A percentile compares a stretch with the other conserved stretches of the same genome.
phyloP scores from a whole-genome alignment of 495 filamentous ascomycete genomes.

The Cudoniella acicularis region DNA sequence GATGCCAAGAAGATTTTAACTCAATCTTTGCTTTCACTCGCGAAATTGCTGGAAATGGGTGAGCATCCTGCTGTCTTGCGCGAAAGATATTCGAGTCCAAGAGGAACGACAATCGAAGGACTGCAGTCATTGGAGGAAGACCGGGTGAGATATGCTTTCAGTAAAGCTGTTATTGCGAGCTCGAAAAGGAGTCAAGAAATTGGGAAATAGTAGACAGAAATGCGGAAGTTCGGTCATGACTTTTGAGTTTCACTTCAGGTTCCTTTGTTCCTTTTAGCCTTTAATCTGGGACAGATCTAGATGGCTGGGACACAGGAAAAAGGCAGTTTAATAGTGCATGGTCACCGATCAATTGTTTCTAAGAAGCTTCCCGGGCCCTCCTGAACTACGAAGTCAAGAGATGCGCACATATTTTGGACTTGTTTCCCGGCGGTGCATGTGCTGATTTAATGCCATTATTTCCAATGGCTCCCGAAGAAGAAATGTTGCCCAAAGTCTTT shows the following conservation, averaged over 20 bases:
- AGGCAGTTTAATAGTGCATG: too few relatives aligned
- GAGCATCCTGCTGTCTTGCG: constrained; percentile 60
- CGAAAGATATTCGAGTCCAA: constrained; percentile 75
- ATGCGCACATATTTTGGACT: too few relatives aligned
- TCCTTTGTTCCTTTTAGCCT: too few relatives aligned
- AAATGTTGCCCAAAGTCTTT: too few relatives aligned
- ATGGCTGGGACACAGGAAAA: too few relatives aligned
- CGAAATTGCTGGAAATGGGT: constrained; percentile 49
- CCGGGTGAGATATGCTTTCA: constrained; percentile 61
- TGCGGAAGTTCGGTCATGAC: background rate
- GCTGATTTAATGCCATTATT: too few relatives aligned
- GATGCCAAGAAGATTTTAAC: constrained; percentile 78
- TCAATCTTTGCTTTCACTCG: constrained; percentile 67
- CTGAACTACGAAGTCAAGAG: too few relatives aligned
- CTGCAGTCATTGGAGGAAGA: constrained; percentile 74
- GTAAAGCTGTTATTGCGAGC: constrained; percentile 52
- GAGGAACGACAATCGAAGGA: constrained; percentile 76
- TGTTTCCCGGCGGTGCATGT: too few relatives aligned
- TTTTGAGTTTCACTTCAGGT: background rate
- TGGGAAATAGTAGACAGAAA: background rate
- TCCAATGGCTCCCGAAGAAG: too few relatives aligned
- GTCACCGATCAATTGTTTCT: too few relatives aligned
- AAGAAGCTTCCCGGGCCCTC: too few relatives aligned
- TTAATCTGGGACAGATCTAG: too few relatives aligned
- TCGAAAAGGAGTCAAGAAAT: constrained; percentile 19